Conservation (phyloP, 768 basidiomycete species). For the Gautieria morchelliformis region DNA sequence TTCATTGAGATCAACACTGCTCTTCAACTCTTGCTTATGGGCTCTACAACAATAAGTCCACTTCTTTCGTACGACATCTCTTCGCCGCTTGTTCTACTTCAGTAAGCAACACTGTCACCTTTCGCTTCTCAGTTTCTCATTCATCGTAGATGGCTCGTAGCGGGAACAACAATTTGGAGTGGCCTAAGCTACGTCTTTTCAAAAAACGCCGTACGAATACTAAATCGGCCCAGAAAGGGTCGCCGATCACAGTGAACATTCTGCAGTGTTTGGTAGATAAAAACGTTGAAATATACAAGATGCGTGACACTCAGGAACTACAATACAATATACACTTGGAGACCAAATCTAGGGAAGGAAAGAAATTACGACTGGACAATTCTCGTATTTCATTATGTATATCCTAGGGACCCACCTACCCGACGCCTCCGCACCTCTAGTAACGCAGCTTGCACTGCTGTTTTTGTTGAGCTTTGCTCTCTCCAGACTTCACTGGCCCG, state of each 20-base stretch:
- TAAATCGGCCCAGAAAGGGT: conserved; percentile 18
- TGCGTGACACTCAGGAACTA: neutral
- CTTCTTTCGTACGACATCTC: conserved; percentile 54
- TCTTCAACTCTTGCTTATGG: conserved; percentile 88
- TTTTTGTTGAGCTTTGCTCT: conserved; percentile 48
- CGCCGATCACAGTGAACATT: neutral
- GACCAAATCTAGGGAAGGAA: conserved; percentile 1
- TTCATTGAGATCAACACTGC: conserved; percentile 73
- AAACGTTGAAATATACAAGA: neutral
- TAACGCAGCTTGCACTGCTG: conserved; percentile 53
- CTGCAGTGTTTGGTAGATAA: neutral
- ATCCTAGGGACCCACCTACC: conserved; percentile 16
- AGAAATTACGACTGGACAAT: neutral
- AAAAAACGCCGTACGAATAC: conserved; percentile 60
- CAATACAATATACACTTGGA: neutral
- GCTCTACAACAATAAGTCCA: conserved; percentile 75
- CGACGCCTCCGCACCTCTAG: conserved; percentile 59
- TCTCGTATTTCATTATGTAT: neutral
- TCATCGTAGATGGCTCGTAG: conserved; percentile 65
- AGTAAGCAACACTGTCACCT: conserved; percentile 41
- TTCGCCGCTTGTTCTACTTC: conserved; percentile 51
- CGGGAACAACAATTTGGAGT: conserved; percentile 85
- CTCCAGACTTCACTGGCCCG: conserved; percentile 55
- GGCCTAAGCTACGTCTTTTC: conserved; percentile 76
- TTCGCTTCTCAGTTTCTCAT: neutral